Evolutionary conservation across 2,329 filamentous ascomycete genomes (phyloP), one percentile per base, ranked within the genome.

Genomic region (Clarireedia homoeocarpa): DNA sequence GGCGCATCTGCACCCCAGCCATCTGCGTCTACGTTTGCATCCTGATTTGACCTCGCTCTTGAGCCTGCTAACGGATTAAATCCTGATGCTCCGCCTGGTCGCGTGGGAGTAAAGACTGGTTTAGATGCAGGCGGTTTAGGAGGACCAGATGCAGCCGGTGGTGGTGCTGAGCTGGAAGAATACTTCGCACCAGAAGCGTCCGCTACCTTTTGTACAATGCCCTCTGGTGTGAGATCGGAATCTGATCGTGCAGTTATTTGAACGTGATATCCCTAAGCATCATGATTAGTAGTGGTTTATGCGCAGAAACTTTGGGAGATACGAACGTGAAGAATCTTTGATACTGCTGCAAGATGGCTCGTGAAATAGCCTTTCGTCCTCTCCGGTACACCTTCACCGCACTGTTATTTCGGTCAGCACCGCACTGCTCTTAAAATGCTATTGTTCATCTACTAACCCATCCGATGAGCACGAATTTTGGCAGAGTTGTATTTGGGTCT

Each of bases 301-400:
- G 48, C n/a, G 27, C 36, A 6, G 34, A 47, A 30, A 4, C 15
- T 26, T 47, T 9, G 15, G 44, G 36, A 49, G 40, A 26, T 15
- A 69, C 74, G 51, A 69, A 85, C 85, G 75, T 96, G 91, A 44
- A 99, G 82, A 64, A 96, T 80, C 74, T 96, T 96, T 60, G 91
- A 85, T 39, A 97, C 91, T 48, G 90, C 86, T 59, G 88, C 85
- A 48, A 94, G 77, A 73, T 99, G 92, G 74, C 91, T 96, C 63
- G 90, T 96, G 71, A 99, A 99, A 74, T 97, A 97, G 62, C 94
- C 94, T 75, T 97, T 99, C 59, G 92, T 97, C 67, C 92, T 81
- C 74, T 99, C 94, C n/a, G 94, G 94, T 15, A 99, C 94, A 65
- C 94, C 94, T 69, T 95, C 92, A 63, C 94, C 94, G 71, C 94